Evolutionary conservation across 352 stramenopile genomes (phyloP).

Genomic region (Phytopythium oedochilum): DNA sequence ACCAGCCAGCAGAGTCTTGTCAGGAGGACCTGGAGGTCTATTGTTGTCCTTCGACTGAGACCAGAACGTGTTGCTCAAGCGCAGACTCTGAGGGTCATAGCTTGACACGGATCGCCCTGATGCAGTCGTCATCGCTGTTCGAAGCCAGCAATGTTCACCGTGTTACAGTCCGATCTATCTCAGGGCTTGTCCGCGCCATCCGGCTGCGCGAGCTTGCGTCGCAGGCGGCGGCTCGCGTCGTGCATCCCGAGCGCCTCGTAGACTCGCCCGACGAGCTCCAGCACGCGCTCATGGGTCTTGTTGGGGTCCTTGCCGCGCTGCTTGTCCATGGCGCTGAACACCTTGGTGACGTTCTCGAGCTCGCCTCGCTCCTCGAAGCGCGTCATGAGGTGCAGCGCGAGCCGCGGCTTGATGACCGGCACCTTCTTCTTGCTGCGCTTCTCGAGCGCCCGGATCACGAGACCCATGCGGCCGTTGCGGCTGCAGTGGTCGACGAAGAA

Average conservation of each 20-base stretch:
- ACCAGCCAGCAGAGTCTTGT: background rate
- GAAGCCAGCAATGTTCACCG: too few relatives aligned
- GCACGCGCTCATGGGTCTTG: background rate
- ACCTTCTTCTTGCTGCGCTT: slow-evolving; percentile 4
- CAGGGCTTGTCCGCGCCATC: background rate
- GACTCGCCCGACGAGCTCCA: background rate
- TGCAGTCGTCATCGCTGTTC: too few relatives aligned
- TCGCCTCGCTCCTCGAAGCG: slow-evolving; percentile 1
- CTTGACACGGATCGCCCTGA: too few relatives aligned
- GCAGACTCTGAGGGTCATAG: background rate
- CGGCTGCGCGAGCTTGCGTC: background rate
- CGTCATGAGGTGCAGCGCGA: slow-evolving; percentile 6
- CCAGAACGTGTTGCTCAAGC: background rate
- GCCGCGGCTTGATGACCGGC: slow-evolving; percentile 1
- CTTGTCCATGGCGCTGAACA: slow-evolving; percentile 6
- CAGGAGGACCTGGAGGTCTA: background rate
- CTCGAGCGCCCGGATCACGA: slow-evolving; percentile 6
- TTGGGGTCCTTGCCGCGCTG: background rate
- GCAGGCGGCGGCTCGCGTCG: background rate
- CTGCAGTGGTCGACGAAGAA: slow-evolving; percentile 40
- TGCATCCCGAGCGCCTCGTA: background rate
- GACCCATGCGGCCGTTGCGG: slow-evolving; percentile 18
- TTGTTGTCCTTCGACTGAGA: background rate
- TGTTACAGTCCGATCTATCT: too few relatives aligned
- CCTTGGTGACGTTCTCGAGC: background rate